phyloP scores from a whole-genome alignment of 331 rosid species.

The Acacia concinna region DNA sequence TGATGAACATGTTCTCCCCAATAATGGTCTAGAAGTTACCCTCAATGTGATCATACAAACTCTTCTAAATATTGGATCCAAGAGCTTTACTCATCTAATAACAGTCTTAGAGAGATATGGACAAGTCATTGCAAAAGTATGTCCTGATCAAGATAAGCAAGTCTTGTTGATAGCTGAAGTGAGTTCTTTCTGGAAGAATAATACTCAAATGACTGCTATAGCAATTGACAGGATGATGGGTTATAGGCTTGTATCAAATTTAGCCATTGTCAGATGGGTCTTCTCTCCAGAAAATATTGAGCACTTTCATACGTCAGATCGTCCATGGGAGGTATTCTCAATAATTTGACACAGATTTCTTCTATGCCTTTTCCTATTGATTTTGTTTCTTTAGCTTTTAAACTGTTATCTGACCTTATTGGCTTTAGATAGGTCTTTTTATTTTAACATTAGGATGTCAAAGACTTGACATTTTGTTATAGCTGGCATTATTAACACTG shows the following conservation, averaged over 20 bases:
- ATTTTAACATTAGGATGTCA: not conserved
- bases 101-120: constrained; percentile 95
- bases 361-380: not conserved
- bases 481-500: not conserved
- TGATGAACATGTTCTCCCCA: constrained; percentile 72
- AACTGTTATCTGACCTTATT: constrained; percentile 10
- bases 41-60: constrained; percentile 85
- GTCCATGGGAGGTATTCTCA: constrained; percentile 90
- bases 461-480: not conserved
- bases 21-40: constrained; percentile 76
- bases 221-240: constrained; percentile 99
- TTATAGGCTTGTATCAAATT: constrained; percentile 86
- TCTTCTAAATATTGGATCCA: constrained; percentile 89
- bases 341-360: constrained; percentile 22
- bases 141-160: constrained; percentile 86
- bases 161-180: constrained; percentile 86
- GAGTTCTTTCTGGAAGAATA: constrained; percentile 83
- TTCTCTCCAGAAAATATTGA: constrained; percentile 80
- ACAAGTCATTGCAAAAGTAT: constrained; percentile 77
- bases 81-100: constrained; percentile 96
- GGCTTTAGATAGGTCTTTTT: constrained; percentile 15
- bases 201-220: constrained; percentile 92
- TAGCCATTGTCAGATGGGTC: constrained; percentile 95
- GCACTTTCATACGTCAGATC: constrained; percentile 86
- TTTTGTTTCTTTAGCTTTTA: constrained; percentile 17